Conservation (phyloP, 2,329 filamentous ascomycete species). For the Epicoccum sorghinum region DNA sequence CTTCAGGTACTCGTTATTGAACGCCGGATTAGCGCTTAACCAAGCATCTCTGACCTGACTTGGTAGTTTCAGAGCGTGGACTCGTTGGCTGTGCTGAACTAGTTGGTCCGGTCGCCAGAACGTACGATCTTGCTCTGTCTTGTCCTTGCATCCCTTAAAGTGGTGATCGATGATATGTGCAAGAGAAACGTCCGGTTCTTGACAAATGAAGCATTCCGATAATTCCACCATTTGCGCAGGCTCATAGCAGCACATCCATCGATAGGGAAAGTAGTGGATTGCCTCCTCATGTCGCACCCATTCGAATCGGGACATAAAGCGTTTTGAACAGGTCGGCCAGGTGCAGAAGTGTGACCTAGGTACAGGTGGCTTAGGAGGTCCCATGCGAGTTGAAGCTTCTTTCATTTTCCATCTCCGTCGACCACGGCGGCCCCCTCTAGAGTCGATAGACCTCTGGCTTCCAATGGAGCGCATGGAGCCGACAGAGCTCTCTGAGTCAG, state of each 20-base stretch:
- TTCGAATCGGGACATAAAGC: background rate
- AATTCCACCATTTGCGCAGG: background rate
- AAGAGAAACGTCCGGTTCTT: too few relatives aligned
- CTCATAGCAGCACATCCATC: conserved; percentile 14
- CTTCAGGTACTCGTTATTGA: too few relatives aligned
- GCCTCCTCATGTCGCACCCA: conserved; percentile 20
- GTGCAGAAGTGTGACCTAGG: conserved; percentile 2
- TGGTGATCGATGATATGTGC: too few relatives aligned
- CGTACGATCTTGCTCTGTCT: too few relatives aligned
- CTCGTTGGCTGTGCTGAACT: too few relatives aligned
- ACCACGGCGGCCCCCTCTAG: conserved; percentile 11
- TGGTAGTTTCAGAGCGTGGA: too few relatives aligned
- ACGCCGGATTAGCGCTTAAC: too few relatives aligned
- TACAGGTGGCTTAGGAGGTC: background rate
- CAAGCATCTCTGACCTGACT: too few relatives aligned
- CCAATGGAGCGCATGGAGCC: background rate
- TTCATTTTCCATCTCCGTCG: conserved; percentile 5
- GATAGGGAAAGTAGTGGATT: conserved; percentile 12
- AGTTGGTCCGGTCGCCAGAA: too few relatives aligned
- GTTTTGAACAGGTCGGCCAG: background rate
- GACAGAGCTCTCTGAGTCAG: background rate
- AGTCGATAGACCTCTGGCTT: conserved; percentile 12
- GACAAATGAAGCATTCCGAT: background rate
- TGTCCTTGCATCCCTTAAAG: too few relatives aligned
- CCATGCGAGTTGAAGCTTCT: background rate